Evolutionary conservation across 106 monocot genomes (phyloP), one percentile per base, ranked within the genome.

Genomic region (Acanthochlamys bracteata): DNA sequence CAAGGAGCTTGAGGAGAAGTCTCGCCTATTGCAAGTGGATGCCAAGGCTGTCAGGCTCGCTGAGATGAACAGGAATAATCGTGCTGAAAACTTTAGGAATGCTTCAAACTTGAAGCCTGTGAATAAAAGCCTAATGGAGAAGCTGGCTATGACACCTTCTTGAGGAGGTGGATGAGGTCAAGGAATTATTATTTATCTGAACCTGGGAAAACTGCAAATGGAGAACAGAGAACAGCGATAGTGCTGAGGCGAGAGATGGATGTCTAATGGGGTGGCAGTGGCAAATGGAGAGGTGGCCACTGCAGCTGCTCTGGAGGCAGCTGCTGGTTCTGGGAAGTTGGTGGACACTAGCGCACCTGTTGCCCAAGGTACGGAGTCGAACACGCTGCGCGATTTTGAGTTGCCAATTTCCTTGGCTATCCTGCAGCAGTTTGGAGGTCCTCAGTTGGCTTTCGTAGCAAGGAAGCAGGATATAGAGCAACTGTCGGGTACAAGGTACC

Each of bases 121-220:
- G 11, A 93, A 89, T 66, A 78, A 76, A 0, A 69, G 77, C 42
- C 75, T 94, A 33, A 94, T 23, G 93, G 93, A 12, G 86, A 94
- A 57, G 93, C 89, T 20, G 93, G 93, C 23, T 94, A 94, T 60
- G 93, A 94, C 59, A 89, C 93, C 15, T 94, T 89, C 70, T 94
- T 89, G 21, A 83, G 93, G 74, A 86, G 93, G 69, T 94, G 93
- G 93, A 94, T 89, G 25, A 74, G 93, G 51, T 94, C 93, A n/a
- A 88, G 46, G 49, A 93, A 93, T 53, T 93, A 93, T 58, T 93
- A 93, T 56, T 57, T 72, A 11, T 83, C 89, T 11, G 78, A 85
- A 62, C 70, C 79, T 7, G 78, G 70, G 8, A 82, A 59, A 69
- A 40, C 71, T 51, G 72, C 41, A 12, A 72, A 63, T 70, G 68